Percentiles rank a stretch among this genome's conserved stretches.
Conservation (phyloP, 2,329 filamentous ascomycete species). For the Botrytis medusae region DNA sequence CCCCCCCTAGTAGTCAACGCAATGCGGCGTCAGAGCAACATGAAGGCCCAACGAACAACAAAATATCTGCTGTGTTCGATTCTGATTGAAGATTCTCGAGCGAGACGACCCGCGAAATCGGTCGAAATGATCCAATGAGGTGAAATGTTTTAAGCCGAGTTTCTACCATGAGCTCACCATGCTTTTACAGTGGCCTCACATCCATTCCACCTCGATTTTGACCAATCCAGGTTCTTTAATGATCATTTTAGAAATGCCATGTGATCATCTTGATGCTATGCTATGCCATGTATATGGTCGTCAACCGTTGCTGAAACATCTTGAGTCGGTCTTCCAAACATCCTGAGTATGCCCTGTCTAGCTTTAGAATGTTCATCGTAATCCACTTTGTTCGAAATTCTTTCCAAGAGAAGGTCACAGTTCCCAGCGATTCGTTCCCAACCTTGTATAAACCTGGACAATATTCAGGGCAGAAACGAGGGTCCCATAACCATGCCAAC, state of each 20-base stretch:
- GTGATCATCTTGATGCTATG: slow-evolving; percentile 8
- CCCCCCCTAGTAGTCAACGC: slow-evolving; percentile 17
- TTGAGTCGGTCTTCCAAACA: slow-evolving; percentile 20
- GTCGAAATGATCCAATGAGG: slow-evolving; percentile 18
- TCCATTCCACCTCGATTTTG: slow-evolving; percentile 16
- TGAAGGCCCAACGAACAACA: slow-evolving; percentile 25
- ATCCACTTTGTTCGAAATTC: slow-evolving; percentile 22
- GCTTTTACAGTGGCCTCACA: slow-evolving; percentile 14
- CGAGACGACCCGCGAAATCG: slow-evolving; percentile 20
- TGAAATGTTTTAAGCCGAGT: slow-evolving; percentile 1
- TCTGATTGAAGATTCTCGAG: slow-evolving; percentile 22
- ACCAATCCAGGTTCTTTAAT: slow-evolving; percentile 11
- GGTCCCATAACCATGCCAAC: slow-evolving; percentile 12
- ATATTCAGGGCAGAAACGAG: slow-evolving; percentile 19
- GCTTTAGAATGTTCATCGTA: slow-evolving; percentile 17
- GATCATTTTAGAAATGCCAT: not conserved
- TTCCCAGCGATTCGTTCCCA: slow-evolving; percentile 27
- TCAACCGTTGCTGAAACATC: slow-evolving; percentile 25
- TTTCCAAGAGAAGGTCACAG: slow-evolving; percentile 20
- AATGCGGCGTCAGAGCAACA: slow-evolving; percentile 24
- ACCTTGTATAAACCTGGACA: slow-evolving; percentile 20
- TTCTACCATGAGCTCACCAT: slow-evolving; percentile 21
- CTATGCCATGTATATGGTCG: slow-evolving; percentile 15
- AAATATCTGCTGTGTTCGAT: slow-evolving; percentile 23
- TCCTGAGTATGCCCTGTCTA: slow-evolving; percentile 14